These are phyloP conservation scores for Mycena albidolilacea DNA, from an alignment of 768 basidiomycete species.

Conservation along the genomic window DNA sequence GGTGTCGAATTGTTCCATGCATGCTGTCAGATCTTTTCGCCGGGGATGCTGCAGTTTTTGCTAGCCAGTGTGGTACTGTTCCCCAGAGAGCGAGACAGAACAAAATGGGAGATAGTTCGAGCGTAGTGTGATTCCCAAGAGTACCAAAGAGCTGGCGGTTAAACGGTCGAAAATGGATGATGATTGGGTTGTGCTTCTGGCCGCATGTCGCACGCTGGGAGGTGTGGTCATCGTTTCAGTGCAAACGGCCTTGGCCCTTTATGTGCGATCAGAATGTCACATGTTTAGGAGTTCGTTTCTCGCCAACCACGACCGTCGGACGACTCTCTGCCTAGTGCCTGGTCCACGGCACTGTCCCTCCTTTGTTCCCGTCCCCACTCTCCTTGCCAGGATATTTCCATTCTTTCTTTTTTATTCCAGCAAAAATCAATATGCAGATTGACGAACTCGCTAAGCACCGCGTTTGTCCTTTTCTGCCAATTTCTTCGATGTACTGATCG, in stretches of 20 bases:
- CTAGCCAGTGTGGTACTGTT: too few relatives aligned
- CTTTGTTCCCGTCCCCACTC: conserved; percentile 49
- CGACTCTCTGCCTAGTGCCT: conserved; percentile 33
- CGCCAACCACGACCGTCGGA: conserved; percentile 17
- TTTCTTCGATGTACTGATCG: conserved; percentile 23
- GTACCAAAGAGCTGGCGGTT: neutral
- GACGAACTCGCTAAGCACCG: conserved; percentile 41
- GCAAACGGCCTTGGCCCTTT: too few relatives aligned
- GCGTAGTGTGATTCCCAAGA: neutral
- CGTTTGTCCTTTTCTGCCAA: conserved; percentile 8
- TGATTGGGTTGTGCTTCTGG: neutral
- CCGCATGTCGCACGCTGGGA: neutral
- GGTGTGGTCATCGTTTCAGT: too few relatives aligned
- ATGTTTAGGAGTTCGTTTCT: conserved; percentile 24
- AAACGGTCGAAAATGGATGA: conserved; percentile 9
- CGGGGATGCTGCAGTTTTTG: neutral
- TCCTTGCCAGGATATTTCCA: conserved; percentile 51
- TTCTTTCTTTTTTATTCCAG: conserved; percentile 51
- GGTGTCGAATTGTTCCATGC: conserved; percentile 7
- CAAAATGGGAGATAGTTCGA: neutral
- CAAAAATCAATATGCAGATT: conserved; percentile 52
- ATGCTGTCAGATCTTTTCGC: neutral
- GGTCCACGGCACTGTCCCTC: conserved; percentile 52
- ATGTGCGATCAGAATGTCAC: neutral
- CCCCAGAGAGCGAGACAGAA: neutral